Percentiles rank a stretch among this genome's conserved stretches.
phyloP scores from a whole-genome alignment of 805 yeast species.

The Blastobotrys terrestris region DNA sequence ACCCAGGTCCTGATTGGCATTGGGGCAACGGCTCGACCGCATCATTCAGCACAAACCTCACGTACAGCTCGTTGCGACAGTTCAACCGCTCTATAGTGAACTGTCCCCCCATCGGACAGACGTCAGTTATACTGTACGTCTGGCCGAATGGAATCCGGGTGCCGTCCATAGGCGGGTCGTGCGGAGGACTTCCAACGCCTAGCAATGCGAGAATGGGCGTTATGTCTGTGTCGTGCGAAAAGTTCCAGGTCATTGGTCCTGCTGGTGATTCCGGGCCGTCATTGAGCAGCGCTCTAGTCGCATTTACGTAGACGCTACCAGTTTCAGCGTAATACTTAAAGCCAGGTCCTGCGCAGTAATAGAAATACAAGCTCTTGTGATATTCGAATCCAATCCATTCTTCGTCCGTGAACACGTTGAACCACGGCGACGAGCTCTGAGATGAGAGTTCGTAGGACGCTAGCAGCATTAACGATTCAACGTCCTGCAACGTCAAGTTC shows the following conservation, averaged over 20 bases:
- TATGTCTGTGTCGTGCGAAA: constrained; percentile 53
- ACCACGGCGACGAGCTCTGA: constrained; percentile 38
- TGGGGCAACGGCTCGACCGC: constrained; percentile 46
- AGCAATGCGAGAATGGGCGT: constrained; percentile 44
- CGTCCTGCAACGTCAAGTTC: constrained; percentile 37
- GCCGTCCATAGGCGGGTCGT: constrained; percentile 36
- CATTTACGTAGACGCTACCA: constrained; percentile 45
- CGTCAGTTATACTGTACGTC: constrained; percentile 42
- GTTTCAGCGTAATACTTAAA: constrained; percentile 24
- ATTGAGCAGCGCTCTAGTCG: constrained; percentile 41
- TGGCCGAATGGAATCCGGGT: constrained; percentile 39
- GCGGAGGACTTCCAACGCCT: constrained; percentile 36
- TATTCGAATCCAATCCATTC: constrained; percentile 27
- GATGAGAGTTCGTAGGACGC: constrained; percentile 49
- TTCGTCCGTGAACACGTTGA: constrained; percentile 28
- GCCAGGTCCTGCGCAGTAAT: constrained; percentile 30
- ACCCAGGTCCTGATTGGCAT: constrained; percentile 49
- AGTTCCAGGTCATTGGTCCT: constrained; percentile 39
- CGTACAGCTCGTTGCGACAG: constrained; percentile 38
- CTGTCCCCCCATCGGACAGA: constrained; percentile 55
- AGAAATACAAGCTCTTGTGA: constrained; percentile 17
- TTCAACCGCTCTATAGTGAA: constrained; percentile 44
- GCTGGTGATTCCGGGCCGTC: constrained; percentile 32
- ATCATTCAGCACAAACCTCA: constrained; percentile 47
- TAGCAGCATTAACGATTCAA: constrained; percentile 37